A percentile compares a stretch with the other conserved stretches of the same genome.
Conservation (phyloP, 768 basidiomycete species). For the Saitozyma sp. region DNA sequence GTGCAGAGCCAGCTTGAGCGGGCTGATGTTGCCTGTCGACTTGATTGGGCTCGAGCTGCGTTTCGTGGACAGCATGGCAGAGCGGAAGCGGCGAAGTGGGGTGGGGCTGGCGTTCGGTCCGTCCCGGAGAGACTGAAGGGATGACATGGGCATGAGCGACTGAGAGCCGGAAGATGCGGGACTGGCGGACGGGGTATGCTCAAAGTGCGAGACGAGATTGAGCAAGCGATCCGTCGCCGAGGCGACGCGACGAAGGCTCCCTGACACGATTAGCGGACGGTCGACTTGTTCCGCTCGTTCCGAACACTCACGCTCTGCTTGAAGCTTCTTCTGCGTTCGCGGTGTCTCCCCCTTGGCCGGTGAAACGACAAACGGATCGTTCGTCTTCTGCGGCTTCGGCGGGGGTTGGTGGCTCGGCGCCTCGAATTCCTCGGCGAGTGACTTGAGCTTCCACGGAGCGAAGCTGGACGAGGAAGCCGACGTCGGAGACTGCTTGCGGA, state of each 20-base stretch:
- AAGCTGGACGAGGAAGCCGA: slow-evolving; percentile 1
- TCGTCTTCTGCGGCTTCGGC: not conserved
- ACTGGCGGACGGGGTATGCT: slow-evolving; percentile 33
- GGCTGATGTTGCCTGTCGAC: slow-evolving; percentile 24
- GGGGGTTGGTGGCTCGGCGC: slow-evolving; percentile 6
- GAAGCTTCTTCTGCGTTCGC: not conserved
- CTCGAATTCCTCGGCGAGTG: slow-evolving; percentile 35
- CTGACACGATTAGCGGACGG: slow-evolving; percentile 10
- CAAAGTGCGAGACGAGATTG: slow-evolving; percentile 28
- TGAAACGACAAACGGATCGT: not conserved
- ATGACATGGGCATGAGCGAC: slow-evolving; percentile 17
- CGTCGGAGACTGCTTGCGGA: slow-evolving; percentile 3
- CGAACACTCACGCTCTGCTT: not conserved
- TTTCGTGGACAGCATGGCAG: slow-evolving; percentile 32
- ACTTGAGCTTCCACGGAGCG: slow-evolving; percentile 8
- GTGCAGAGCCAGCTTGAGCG: slow-evolving; percentile 44
- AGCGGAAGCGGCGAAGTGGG: slow-evolving; percentile 36
- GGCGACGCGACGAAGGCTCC: slow-evolving; percentile 28
- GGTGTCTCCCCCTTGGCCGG: not conserved
- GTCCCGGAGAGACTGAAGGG: slow-evolving; percentile 24
- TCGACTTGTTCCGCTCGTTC: not conserved
- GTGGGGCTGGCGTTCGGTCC: slow-evolving; percentile 38
- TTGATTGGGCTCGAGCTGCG: slow-evolving; percentile 27
- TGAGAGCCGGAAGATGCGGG: slow-evolving; percentile 2
- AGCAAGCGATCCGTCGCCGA: slow-evolving; percentile 43